Conservation (phyloP, 169 alveolate genomes). For the Plasmodium sp. region DNA sequence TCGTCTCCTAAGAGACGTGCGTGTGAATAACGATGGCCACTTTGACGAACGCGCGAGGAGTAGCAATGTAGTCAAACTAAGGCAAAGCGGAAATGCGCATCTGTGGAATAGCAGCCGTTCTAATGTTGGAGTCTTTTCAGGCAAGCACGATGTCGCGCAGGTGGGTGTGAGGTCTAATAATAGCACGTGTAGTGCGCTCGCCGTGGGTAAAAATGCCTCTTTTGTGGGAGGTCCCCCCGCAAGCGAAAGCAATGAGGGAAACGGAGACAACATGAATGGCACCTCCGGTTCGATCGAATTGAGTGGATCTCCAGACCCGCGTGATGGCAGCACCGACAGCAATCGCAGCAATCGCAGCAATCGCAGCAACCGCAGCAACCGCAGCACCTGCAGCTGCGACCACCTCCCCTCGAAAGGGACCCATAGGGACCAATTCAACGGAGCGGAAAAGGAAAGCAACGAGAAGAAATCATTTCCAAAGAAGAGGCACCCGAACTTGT, state of each 20-base stretch:
- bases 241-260: neutral
- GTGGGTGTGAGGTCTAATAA: neutral
- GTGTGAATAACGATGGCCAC: neutral
- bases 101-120: slow-evolving; percentile 5
- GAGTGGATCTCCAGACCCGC: neutral
- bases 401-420: neutral
- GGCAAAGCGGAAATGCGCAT: neutral
- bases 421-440: neutral
- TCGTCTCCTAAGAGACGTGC: neutral
- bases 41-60: neutral
- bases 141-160: neutral
- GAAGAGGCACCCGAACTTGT: neutral
- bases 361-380: too few species aligned
- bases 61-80: neutral
- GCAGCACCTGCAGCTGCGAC: neutral
- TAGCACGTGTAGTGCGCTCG: neutral
- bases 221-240: neutral
- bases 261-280: neutral
- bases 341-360: too few species aligned
- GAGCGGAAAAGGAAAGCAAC: neutral
- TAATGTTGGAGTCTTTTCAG: neutral
- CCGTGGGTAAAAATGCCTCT: neutral
- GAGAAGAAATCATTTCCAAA: neutral
- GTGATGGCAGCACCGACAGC: neutral
- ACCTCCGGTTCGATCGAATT: neutral